Conservation (phyloP, 441 rosid genomes). For the Hura crepitans region DNA sequence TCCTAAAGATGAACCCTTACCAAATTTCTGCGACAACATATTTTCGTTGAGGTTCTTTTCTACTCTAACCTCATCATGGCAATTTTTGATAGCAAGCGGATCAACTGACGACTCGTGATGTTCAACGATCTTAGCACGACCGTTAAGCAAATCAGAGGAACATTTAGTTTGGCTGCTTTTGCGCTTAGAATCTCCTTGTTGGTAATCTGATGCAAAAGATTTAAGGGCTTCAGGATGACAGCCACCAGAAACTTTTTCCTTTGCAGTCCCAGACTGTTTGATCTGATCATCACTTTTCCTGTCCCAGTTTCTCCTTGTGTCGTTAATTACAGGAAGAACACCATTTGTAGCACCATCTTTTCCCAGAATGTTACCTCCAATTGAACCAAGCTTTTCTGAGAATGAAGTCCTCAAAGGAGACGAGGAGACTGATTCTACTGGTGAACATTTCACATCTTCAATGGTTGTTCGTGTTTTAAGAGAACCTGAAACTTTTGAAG, state of each 20-base stretch:
- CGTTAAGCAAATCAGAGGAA: slow-evolving; percentile 22
- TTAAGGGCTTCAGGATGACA: slow-evolving; percentile 20
- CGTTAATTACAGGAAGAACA: slow-evolving; percentile 25
- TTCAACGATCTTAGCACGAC: slow-evolving; percentile 14
- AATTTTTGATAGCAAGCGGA: background rate
- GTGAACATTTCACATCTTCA: slow-evolving; percentile 54
- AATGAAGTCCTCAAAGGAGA: slow-evolving; percentile 50
- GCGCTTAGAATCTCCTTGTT: slow-evolving; percentile 18
- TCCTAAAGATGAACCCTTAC: slow-evolving; percentile 18
- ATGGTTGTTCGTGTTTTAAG: slow-evolving; percentile 39
- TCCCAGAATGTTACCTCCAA: slow-evolving; percentile 25
- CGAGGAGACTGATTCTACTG: slow-evolving; percentile 74
- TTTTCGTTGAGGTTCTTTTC: slow-evolving; percentile 17
- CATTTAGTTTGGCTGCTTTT: slow-evolving; percentile 23
- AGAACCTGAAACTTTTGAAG: slow-evolving; percentile 58
- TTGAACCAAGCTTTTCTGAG: slow-evolving; percentile 37
- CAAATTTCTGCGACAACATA: slow-evolving; percentile 18
- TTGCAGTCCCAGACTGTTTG: slow-evolving; percentile 19
- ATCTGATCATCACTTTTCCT: slow-evolving; percentile 30
- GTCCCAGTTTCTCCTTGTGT: slow-evolving; percentile 26
- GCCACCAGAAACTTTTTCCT: slow-evolving; percentile 24
- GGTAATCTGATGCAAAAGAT: slow-evolving; percentile 17
- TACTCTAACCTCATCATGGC: slow-evolving; percentile 12
- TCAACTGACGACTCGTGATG: too few relatives aligned
- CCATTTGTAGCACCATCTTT: slow-evolving; percentile 32